Percentiles rank a stretch among this genome's conserved stretches.
Evolutionary conservation across 441 rosid genomes (phyloP).

Genomic region (Populus tomentosa): DNA sequence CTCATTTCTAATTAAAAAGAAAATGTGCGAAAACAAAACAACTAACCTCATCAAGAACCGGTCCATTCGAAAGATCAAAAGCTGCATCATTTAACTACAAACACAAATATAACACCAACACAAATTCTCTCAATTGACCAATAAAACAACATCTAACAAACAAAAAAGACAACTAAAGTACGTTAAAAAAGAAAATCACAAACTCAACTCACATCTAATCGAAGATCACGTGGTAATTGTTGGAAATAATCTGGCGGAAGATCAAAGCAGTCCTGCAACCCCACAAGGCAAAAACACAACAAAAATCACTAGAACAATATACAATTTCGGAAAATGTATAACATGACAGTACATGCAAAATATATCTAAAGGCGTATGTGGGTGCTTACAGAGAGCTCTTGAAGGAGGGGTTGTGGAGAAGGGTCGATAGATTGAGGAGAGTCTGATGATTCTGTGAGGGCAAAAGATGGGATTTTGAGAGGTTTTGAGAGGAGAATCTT

Average conservation of each 20-base stretch:
- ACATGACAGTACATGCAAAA: background rate
- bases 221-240: slow-evolving; percentile 70
- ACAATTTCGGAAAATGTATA: background rate
- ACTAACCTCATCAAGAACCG: slow-evolving; percentile 72
- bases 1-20: no score
- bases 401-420: slow-evolving; percentile 45
- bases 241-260: slow-evolving; percentile 75
- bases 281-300: background rate
- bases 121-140: background rate
- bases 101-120: slow-evolving; percentile 4
- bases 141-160: background rate
- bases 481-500: slow-evolving; percentile 30
- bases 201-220: slow-evolving; percentile 56
- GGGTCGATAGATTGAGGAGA: slow-evolving; percentile 52
- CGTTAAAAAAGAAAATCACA: background rate
- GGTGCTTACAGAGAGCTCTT: slow-evolving; percentile 56
- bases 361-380: background rate
- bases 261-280: slow-evolving; percentile 70
- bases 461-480: slow-evolving; percentile 30
- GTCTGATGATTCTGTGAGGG: slow-evolving; percentile 68
- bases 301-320: background rate
- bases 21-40: background rate
- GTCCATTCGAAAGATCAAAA: slow-evolving; percentile 90
- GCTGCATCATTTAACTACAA: slow-evolving; percentile 87
- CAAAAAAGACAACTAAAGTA: background rate